Evolutionary conservation across 2,329 filamentous ascomycete genomes (phyloP).

Genomic region (Colletotrichum ledebouriae): DNA sequence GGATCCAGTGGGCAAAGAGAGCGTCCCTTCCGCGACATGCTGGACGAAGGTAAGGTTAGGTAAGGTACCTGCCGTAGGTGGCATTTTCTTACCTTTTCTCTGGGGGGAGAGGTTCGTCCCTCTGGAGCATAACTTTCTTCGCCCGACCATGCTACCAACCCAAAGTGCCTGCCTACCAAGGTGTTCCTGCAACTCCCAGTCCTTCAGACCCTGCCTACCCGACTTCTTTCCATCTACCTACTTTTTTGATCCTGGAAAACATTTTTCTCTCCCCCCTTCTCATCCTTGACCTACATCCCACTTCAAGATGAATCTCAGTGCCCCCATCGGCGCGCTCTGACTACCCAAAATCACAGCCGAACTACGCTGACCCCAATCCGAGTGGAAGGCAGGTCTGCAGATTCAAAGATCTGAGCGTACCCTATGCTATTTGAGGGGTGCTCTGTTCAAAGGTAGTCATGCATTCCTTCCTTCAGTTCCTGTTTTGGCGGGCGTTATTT

Average conservation of each 20-base stretch:
- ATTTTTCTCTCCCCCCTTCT: background rate
- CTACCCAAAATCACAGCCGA: background rate
- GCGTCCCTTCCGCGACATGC: no score
- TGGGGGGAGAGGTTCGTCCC: background rate
- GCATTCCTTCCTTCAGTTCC: slow-evolving; percentile 6
- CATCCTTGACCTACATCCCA: background rate
- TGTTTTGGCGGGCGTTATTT: slow-evolving; percentile 3
- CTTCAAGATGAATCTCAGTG: background rate
- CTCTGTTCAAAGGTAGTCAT: background rate
- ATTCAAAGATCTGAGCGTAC: no score
- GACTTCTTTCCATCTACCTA: background rate
- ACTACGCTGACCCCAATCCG: background rate
- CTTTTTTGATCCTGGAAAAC: background rate
- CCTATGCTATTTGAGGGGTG: background rate
- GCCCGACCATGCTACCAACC: background rate
- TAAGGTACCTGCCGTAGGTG: no score
- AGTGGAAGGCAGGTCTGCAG: background rate
- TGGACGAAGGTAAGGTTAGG: no score
- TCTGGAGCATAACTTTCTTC: background rate
- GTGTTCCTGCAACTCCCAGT: background rate
- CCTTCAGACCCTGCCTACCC: background rate
- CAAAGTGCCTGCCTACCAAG: background rate
- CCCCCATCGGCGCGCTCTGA: background rate
- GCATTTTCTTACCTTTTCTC: no score
- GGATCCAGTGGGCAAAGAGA: no score